Percentiles rank a stretch among this genome's conserved stretches.
These are phyloP conservation scores for Themeda triandra DNA, from an alignment of 176 grass and related monocot species.

Conservation along the genomic window DNA sequence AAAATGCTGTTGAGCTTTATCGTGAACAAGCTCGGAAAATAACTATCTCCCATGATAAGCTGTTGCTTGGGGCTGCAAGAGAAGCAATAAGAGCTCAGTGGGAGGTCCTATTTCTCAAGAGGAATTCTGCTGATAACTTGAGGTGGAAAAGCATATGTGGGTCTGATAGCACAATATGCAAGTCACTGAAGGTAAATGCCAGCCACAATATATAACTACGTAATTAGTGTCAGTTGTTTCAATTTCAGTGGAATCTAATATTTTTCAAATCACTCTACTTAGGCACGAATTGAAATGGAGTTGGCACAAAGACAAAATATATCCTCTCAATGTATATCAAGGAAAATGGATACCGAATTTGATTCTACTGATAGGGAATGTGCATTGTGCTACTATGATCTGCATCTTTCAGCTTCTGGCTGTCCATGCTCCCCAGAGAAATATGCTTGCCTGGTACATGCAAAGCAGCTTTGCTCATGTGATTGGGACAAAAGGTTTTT, in stretches of 20 bases:
- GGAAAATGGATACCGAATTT: slow-evolving; percentile 81
- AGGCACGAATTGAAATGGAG: slow-evolving; percentile 74
- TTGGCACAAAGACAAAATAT: slow-evolving; percentile 48
- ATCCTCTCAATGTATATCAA: slow-evolving; percentile 53
- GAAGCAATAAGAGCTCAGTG: slow-evolving; percentile 90
- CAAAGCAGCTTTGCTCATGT: slow-evolving; percentile 82
- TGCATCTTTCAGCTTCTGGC: slow-evolving; percentile 79
- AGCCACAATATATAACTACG: background rate
- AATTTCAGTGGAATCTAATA: slow-evolving; percentile 25
- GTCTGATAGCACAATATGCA: slow-evolving; percentile 61
- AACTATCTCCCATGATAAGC: slow-evolving; percentile 91
- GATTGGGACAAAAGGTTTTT: slow-evolving; percentile 70
- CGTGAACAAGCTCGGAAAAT: slow-evolving; percentile 70
- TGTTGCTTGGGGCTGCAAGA: slow-evolving; percentile 74
- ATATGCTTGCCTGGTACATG: slow-evolving; percentile 73
- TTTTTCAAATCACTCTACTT: slow-evolving; percentile 21
- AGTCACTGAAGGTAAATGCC: slow-evolving; percentile 73
- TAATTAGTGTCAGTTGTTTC: background rate
- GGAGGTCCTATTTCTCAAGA: slow-evolving; percentile 67
- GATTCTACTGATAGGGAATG: slow-evolving; percentile 80
- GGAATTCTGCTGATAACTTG: slow-evolving; percentile 56
- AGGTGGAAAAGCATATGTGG: slow-evolving; percentile 72
- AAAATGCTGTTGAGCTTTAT: slow-evolving; percentile 87
- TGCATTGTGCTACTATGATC: slow-evolving; percentile 87
- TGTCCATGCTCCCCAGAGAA: slow-evolving; percentile 65